Evolutionary conservation across 352 stramenopile species (phyloP).

Genomic region (Elongisporangium prolatum): DNA sequence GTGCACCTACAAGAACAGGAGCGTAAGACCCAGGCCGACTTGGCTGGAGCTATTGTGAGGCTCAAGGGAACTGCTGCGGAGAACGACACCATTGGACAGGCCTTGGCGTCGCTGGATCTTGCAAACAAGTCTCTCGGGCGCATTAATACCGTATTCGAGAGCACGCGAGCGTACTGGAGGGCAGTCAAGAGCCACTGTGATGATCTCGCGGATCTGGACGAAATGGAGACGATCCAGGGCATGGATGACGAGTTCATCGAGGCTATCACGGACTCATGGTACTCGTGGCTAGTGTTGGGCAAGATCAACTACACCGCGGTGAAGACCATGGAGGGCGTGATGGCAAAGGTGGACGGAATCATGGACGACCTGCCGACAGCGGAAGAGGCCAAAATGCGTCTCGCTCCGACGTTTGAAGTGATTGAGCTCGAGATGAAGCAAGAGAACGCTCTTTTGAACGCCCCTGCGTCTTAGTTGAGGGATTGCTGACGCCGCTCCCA

Average conservation of each 20-base stretch:
- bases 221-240: background rate
- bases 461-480: background rate
- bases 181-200: background rate
- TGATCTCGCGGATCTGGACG: background rate
- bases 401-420: background rate
- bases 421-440: background rate
- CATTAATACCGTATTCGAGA: background rate
- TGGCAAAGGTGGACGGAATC: background rate
- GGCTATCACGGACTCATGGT: background rate
- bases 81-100: background rate
- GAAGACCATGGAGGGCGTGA: background rate
- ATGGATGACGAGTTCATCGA: background rate
- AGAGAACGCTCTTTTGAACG: background rate
- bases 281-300: background rate
- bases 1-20: background rate
- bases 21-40: background rate
- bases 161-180: background rate
- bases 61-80: background rate
- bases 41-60: background rate
- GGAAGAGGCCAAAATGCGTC: background rate
- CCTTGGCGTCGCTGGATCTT: background rate
- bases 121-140: background rate
- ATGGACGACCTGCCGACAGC: background rate
- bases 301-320: background rate
- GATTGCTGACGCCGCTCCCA: too few relatives aligned